A percentile compares a stretch with the other conserved stretches of the same genome.
Evolutionary conservation across 495 filamentous ascomycete species (phyloP).

Genomic region (Melanomma pulvis-pyrius): DNA sequence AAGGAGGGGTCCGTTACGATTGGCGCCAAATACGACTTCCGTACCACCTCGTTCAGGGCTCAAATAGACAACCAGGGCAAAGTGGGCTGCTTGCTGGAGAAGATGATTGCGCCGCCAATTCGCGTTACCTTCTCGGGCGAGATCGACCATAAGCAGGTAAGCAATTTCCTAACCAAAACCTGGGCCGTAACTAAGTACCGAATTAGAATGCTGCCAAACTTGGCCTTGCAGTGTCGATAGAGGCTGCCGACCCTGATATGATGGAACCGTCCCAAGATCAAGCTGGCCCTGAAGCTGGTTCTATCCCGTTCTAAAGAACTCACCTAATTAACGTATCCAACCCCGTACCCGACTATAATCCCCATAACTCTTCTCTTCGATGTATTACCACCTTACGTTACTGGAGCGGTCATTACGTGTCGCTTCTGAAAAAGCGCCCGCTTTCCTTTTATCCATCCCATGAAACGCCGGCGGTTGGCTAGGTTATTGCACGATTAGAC

Average conservation of each 20-base stretch:
- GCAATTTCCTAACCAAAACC: constrained; percentile 38
- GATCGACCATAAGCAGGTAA: constrained; percentile 94
- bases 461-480: constrained; percentile 28
- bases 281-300: constrained; percentile 42
- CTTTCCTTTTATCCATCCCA: constrained; percentile 20
- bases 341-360: constrained; percentile 18
- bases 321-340: not conserved
- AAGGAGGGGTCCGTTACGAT: constrained; percentile 88
- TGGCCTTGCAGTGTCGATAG: constrained; percentile 91
- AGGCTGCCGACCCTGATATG: constrained; percentile 84
- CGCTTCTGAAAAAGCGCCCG: constrained; percentile 29
- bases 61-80: constrained; percentile 95
- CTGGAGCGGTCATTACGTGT: constrained; percentile 16
- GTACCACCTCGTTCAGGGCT: constrained; percentile 88
- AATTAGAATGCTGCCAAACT: constrained; percentile 89
- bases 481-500: constrained; percentile 37
- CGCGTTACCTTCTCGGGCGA: constrained; percentile 93
- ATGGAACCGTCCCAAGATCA: constrained; percentile 85
- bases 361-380: constrained; percentile 36
- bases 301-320: constrained; percentile 45
- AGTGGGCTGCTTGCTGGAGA: constrained; percentile 90
- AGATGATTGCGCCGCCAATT: constrained; percentile 87
- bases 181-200: not conserved
- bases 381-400: constrained; percentile 37
- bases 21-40: constrained; percentile 98